A percentile compares a stretch with the other conserved stretches of the same genome.
phyloP scores from a whole-genome alignment of 1,139 yeast species.

The Pichia sp. region DNA sequence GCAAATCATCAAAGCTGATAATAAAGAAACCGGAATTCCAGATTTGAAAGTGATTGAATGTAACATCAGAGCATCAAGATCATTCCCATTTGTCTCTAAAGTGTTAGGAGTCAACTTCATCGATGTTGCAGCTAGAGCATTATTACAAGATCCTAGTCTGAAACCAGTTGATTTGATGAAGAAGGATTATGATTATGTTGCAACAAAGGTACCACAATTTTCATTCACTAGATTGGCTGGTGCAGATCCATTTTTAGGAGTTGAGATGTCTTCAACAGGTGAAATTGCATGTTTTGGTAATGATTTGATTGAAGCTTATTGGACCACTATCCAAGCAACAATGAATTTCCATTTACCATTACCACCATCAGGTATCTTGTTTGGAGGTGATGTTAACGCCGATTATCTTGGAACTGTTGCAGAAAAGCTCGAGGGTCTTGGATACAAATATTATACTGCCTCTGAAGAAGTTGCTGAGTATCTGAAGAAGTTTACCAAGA shows the following conservation, averaged over 20 bases:
- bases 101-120: conserved; percentile 91
- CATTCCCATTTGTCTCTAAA: conserved; percentile 97
- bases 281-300: conserved; percentile 95
- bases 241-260: conserved; percentile 97
- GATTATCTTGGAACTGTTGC: conserved; percentile 72
- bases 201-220: conserved; percentile 96
- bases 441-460: conserved; percentile 78
- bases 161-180: conserved; percentile 64
- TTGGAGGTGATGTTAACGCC: conserved; percentile 85
- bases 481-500: conserved; percentile 33
- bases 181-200: conserved; percentile 63
- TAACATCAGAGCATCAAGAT: conserved; percentile 96
- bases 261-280: conserved; percentile 98
- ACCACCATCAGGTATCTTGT: conserved; percentile 82
- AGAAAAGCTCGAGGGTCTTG: conserved; percentile 56
- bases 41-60: conserved; percentile 91
- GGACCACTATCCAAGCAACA: conserved; percentile 95
- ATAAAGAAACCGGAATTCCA: conserved; percentile 37
- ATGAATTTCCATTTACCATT: conserved; percentile 93
- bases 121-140: conserved; percentile 86
- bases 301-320: conserved; percentile 82
- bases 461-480: conserved; percentile 64
- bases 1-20: conserved; percentile 75
- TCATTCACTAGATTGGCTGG: conserved; percentile 97
- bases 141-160: conserved; percentile 66